Base-by-base conservation (phyloP, 768 basidiomycete species). In the Tulasnella sp. region DNA sequence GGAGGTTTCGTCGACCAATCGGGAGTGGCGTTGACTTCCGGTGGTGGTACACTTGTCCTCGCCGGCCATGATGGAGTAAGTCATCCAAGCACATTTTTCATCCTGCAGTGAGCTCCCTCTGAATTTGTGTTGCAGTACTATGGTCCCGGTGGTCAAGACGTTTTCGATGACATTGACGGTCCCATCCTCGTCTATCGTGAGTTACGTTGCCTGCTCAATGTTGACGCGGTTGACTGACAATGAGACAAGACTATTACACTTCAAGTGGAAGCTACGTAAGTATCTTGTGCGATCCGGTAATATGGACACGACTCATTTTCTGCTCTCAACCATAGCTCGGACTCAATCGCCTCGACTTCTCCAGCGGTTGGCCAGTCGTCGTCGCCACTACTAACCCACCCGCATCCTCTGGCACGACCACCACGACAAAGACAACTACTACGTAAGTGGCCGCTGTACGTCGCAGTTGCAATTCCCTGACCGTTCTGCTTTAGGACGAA, bases 121-220 rank as follows among this genome's bases (percentile, higher is more conserved):
- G 14, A 59, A 7, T 11, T 59, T 14, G 52, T 12, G 22, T 22
- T 0, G 52, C 26, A 59, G 52, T 82, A 85, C 35, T 69, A 81
- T 69, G 86, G 86, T 0, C 86, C 87, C 66, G 87, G 87, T 59
- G 86, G 86, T 14, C 85, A 86, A 77, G 84, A 85, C 74, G 34
- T 75, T 7, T 78, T 83, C 78, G 75, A 75, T 8, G 86, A 86
- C 75, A 73, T 32, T 1, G 84, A 85, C 75, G 85, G 83, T 8
- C 78, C 81, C 9, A 81, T 86, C 68, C 76, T 86, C n/a, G 80
- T 85, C 26, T 86, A 86, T 75, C 84, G 85, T 85, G 74, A 75
- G 85, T 79, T 9, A 29, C 2, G 19, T 5, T 74, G 52, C 0
- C 70, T 36, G 12, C 76, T 68, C 29, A 4, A 12, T 41, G 0